Evolutionary conservation across 768 basidiomycete species (phyloP).

Genomic region (Leucocoprinus birnbaumii): DNA sequence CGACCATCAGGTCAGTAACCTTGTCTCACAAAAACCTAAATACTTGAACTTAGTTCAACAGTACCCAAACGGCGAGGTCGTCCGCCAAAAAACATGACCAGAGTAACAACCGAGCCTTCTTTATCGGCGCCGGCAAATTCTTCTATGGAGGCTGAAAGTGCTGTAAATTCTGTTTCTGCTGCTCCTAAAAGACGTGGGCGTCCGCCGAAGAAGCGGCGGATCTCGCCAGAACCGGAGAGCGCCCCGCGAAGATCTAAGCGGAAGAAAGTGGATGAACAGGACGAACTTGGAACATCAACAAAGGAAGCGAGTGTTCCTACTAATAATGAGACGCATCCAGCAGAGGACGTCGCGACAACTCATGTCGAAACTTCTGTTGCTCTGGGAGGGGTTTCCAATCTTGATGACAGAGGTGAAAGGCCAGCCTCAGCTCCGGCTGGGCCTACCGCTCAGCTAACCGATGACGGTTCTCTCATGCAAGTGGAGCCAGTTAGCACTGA

Average conservation of each 20-base stretch:
- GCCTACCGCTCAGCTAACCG: not conserved
- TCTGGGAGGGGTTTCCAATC: no score
- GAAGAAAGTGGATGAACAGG: not conserved
- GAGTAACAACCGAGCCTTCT: not conserved
- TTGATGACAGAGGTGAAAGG: no score
- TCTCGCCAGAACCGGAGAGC: not conserved
- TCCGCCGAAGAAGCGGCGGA: slow-evolving; percentile 21
- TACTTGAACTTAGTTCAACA: not conserved
- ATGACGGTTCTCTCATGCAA: no score
- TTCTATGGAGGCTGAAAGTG: slow-evolving; percentile 4
- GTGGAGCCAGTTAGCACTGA: not conserved
- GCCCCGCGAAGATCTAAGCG: not conserved
- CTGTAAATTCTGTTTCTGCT: not conserved
- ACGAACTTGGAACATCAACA: not conserved
- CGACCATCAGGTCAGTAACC: not conserved
- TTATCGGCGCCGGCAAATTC: not conserved
- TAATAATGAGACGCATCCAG: not conserved
- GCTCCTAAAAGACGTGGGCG: slow-evolving; percentile 34
- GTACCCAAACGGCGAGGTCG: slow-evolving; percentile 39
- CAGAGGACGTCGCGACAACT: no score
- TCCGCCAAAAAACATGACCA: slow-evolving; percentile 21
- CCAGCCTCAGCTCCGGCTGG: not conserved
- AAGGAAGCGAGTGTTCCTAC: not conserved
- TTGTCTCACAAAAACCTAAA: no score
- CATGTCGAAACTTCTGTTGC: no score